phyloP scores from a whole-genome alignment of 2,329 filamentous ascomycete genomes.

The Aspergillus pseudoglaucus region DNA sequence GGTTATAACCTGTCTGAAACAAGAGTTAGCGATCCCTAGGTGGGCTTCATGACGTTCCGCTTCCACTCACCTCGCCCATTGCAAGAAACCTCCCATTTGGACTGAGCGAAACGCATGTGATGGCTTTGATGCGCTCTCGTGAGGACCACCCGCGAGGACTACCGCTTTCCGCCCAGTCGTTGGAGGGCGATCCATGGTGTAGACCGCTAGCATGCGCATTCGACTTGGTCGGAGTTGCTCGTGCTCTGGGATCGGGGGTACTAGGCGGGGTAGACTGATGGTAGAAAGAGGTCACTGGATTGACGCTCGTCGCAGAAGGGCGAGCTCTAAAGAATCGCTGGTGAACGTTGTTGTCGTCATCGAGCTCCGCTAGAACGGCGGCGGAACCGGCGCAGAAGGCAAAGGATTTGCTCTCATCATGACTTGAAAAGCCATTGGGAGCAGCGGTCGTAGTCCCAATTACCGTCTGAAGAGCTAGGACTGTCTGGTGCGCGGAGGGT shows the following conservation, averaged over 20 bases:
- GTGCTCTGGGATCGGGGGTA: conserved; percentile 52
- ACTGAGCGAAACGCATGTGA: conserved; percentile 83
- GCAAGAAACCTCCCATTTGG: conserved; percentile 81
- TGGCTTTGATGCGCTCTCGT: conserved; percentile 86
- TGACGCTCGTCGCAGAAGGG: conserved; percentile 62
- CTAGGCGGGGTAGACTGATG: conserved; percentile 50
- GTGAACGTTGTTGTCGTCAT: conserved; percentile 55
- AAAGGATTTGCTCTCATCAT: conserved; percentile 64
- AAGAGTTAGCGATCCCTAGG: conserved; percentile 20
- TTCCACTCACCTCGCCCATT: conserved; percentile 65
- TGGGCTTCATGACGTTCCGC: neutral
- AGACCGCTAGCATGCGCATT: conserved; percentile 34
- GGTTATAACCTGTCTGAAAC: conserved; percentile 73
- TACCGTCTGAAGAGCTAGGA: conserved; percentile 70
- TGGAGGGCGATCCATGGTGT: conserved; percentile 41
- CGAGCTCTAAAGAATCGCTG: conserved; percentile 90
- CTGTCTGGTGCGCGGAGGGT: conserved; percentile 35
- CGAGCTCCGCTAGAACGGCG: conserved; percentile 79
- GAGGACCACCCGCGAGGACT: conserved; percentile 73
- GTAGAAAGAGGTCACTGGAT: conserved; percentile 51
- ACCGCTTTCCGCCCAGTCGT: conserved; percentile 53
- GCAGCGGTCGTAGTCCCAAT: conserved; percentile 84
- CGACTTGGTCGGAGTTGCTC: conserved; percentile 52
- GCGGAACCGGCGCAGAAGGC: conserved; percentile 90
- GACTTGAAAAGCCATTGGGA: conserved; percentile 78